Evolutionary conservation across 2,329 filamentous ascomycete species (phyloP), one percentile per base, ranked within the genome.

Genomic region (Pestalotiopsis fici): DNA sequence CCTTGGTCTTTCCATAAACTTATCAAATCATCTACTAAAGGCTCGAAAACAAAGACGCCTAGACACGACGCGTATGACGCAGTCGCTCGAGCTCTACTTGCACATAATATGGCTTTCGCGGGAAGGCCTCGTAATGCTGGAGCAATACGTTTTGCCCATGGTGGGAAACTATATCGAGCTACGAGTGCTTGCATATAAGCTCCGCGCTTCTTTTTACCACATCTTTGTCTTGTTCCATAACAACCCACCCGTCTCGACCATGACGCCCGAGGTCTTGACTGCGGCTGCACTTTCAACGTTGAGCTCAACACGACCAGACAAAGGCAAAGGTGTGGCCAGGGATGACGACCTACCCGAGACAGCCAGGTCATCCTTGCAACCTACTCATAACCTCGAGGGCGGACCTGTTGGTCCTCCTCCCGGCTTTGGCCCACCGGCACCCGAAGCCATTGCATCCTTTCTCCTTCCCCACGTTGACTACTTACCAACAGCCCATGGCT

Each of bases 211-310:
- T 23, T 97, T 98, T 77, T 96, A 97, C 74, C 95, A 99, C 81
- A 94, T 99, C 71, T 97, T 97, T 78, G 96, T 97, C 65, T 87
- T 98, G 13, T 98, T 98, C 77, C 94, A 98, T 82, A 98, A 98
- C 80, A 90, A 93, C 65, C 95, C 95, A 0, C 86, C 91, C 0
- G 88, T 97, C 66, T 91, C 90, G 57, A 83, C 86, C 43, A 85
- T 88, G 74, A 84, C 83, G 0, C 83, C 85, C 13, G 84, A 86
- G 62, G 73, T 76, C 3, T 77, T 82, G 54, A 80, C 78, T 15
- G 78, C 69, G 5, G 70, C 75, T 4, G 74, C 77, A 9, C 67
- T 71, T 35, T 72, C 74, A 7, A 72, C 71, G 9, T 69, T 79
- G 35, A 77, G 79, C 15, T 77, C 80, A 13, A 73, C 74, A 37